These are phyloP conservation scores for Globisporangium paddicum DNA, from an alignment of 352 stramenopile species.

Conservation along the genomic window DNA sequence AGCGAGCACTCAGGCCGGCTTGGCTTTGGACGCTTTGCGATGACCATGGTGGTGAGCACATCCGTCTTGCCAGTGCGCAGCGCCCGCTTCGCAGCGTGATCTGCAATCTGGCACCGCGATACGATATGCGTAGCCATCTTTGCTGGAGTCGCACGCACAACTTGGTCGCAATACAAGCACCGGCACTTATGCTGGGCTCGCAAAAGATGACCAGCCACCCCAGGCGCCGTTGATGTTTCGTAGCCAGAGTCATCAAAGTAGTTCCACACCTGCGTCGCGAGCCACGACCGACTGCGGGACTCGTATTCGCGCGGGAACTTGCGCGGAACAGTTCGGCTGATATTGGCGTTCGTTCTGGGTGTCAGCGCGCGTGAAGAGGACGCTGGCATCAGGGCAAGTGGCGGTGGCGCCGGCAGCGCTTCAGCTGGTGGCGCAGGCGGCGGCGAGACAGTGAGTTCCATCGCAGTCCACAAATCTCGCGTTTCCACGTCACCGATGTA, in stretches of 20 bases:
- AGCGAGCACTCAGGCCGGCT: neutral
- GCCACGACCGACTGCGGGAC: neutral
- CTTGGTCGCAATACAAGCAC: conserved; percentile 12
- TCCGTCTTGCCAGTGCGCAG: conserved; percentile 1
- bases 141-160: neutral
- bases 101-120: conserved; percentile 6
- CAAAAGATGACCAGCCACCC: conserved; percentile 1
- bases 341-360: neutral
- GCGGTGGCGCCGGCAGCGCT: neutral
- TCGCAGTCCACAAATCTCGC: neutral
- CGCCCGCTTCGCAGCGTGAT: conserved; percentile 6
- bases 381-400: neutral
- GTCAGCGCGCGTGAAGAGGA: neutral
- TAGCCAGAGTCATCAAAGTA: conserved; percentile 10
- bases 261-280: conserved; percentile 5
- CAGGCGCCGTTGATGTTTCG: conserved; percentile 1
- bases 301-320: neutral
- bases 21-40: neutral
- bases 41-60: neutral
- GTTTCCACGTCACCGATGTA: neutral
- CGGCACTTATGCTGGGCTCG: conserved; percentile 2
- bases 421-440: neutral
- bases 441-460: neutral
- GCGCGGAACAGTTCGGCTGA: neutral
- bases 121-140: conserved; percentile 16